phyloP scores from a whole-genome alignment of 306 rosid genomes.

The Cicer judaicum region DNA sequence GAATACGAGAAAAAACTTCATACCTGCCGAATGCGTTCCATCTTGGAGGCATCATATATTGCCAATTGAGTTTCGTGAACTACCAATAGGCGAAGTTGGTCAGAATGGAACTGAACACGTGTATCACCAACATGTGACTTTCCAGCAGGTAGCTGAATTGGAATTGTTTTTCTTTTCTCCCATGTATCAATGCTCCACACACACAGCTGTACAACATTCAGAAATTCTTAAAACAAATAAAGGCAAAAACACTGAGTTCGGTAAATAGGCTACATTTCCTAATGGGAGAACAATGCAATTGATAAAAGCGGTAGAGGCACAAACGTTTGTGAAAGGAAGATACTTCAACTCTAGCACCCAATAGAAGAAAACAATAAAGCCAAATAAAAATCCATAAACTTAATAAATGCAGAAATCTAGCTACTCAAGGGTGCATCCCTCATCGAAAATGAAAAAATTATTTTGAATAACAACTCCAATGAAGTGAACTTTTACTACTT shows the following conservation, averaged over 20 bases:
- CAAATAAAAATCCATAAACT: not conserved
- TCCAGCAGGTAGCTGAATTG: slow-evolving; percentile 70
- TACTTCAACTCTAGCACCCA: slow-evolving; percentile 16
- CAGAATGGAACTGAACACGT: slow-evolving; percentile 79
- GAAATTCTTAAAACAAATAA: slow-evolving; percentile 33
- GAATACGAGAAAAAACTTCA: slow-evolving; percentile 21
- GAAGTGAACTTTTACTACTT: not conserved
- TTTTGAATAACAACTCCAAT: not conserved
- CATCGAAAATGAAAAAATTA: not conserved
- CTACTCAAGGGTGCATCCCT: slow-evolving; percentile 36
- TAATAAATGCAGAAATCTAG: slow-evolving; percentile 14
- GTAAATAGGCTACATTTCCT: not conserved
- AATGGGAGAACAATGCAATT: slow-evolving; percentile 9
- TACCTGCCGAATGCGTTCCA: slow-evolving; percentile 90
- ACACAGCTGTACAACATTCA: slow-evolving; percentile 64
- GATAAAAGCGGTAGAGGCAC: slow-evolving; percentile 18
- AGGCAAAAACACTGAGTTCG: slow-evolving; percentile 19
- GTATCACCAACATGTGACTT: slow-evolving; percentile 79
- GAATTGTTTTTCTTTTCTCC: slow-evolving; percentile 84
- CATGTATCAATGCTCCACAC: slow-evolving; percentile 91
- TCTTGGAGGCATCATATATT: slow-evolving; percentile 83
- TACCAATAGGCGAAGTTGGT: slow-evolving; percentile 75
- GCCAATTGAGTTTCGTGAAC: slow-evolving; percentile 87
- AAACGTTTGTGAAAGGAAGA: not conserved
- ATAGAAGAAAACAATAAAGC: not conserved